phyloP scores from a whole-genome alignment of 164 flowering plant genomes.

The Stephania yunnanensis region DNA sequence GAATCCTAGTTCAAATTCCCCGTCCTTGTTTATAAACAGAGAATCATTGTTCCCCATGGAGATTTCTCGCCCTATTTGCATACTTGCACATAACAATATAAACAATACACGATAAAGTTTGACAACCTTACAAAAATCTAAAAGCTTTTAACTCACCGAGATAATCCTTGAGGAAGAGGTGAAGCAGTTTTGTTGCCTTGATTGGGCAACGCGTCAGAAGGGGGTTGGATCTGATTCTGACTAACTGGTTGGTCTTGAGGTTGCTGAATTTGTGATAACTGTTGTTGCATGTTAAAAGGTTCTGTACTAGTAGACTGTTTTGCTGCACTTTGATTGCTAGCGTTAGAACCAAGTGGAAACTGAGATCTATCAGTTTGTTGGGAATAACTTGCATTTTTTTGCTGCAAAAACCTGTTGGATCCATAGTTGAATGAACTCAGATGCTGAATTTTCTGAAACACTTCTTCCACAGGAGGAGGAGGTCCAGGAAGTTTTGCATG shows the following conservation, averaged over 20 bases:
- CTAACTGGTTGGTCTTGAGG: constrained; percentile 46
- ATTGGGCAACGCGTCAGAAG: constrained; percentile 49
- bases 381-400: constrained; percentile 39
- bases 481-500: constrained; percentile 97
- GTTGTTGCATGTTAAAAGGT: constrained; percentile 45
- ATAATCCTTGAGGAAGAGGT: constrained; percentile 83
- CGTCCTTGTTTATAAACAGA: no score
- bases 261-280: constrained; percentile 41
- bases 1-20: no score
- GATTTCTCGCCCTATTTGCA: no score
- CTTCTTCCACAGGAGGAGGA: constrained; percentile 94
- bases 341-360: constrained; percentile 40
- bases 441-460: constrained; percentile 94
- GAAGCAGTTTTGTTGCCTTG: constrained; percentile 56
- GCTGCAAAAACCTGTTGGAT: constrained; percentile 64
- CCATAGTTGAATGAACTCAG: constrained; percentile 57
- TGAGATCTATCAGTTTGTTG: constrained; percentile 69
- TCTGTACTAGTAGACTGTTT: constrained; percentile 49
- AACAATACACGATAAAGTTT: constrained; percentile 30
- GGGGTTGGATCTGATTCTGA: constrained; percentile 54
- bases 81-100: constrained; percentile 12
- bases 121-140: constrained; percentile 40
- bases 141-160: constrained; percentile 93
- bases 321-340: constrained; percentile 39
- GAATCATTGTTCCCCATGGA: no score